These are phyloP conservation scores for Graphilbum sp. DNA, from an alignment of 2,329 filamentous ascomycete species.

Conservation along the genomic window DNA sequence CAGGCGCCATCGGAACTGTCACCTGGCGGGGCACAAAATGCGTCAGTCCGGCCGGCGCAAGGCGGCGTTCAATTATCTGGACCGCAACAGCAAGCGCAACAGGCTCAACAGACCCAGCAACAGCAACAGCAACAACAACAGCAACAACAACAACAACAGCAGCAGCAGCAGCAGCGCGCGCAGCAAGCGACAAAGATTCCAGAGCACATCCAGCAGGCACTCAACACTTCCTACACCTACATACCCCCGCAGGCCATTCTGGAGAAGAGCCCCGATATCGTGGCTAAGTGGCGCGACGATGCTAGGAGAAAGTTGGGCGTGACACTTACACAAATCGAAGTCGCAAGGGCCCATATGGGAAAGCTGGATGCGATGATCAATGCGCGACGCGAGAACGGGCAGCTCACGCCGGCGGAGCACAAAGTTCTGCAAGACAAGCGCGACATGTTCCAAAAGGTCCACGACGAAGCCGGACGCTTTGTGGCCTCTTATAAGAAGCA, in stretches of 20 bases:
- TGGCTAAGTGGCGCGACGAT: constrained; percentile 30
- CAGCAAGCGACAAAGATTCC: constrained; percentile 23
- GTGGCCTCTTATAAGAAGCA: constrained; percentile 30
- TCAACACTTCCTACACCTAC: constrained; percentile 32
- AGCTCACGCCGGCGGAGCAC: constrained; percentile 29
- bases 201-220: constrained; percentile 27
- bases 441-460: constrained; percentile 25
- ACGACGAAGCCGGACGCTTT: constrained; percentile 30
- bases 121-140: constrained; percentile 67
- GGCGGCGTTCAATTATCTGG: not conserved
- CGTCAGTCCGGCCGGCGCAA: not conserved
- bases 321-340: constrained; percentile 34
- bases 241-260: constrained; percentile 24
- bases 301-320: constrained; percentile 29
- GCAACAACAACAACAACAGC: constrained; percentile 49
- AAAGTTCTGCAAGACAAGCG: constrained; percentile 26
- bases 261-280: constrained; percentile 26
- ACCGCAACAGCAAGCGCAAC: not conserved
- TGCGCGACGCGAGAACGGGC: constrained; percentile 25
- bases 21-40: not conserved
- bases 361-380: constrained; percentile 26
- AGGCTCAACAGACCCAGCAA: constrained; percentile 17
- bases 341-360: constrained; percentile 21
- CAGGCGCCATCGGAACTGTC: constrained; percentile 1
- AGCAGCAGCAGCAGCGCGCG: constrained; percentile 24